Percentiles rank a stretch among this genome's conserved stretches.
Conservation (phyloP, 441 rosid genomes). For the Biscutella laevigata region DNA sequence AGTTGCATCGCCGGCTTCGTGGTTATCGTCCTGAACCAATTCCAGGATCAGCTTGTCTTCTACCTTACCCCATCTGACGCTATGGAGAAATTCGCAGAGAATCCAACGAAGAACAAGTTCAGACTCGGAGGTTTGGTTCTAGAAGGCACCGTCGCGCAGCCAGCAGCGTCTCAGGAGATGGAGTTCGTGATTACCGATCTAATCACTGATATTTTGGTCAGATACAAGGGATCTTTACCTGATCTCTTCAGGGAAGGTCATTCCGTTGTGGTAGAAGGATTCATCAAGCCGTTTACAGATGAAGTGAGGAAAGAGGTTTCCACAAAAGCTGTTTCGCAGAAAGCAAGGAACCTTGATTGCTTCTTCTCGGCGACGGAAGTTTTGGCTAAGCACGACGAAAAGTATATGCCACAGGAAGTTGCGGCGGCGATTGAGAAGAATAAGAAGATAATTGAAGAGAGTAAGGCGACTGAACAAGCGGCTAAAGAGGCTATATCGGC, state of each 20-base stretch:
- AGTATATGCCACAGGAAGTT: conserved; percentile 91
- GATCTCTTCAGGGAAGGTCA: conserved; percentile 94
- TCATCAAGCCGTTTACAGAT: conserved; percentile 58
- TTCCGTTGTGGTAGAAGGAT: conserved; percentile 88
- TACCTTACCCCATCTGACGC: conserved; percentile 86
- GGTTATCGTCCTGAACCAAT: conserved; percentile 74
- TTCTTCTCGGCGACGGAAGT: conserved; percentile 77
- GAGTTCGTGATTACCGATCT: conserved; percentile 87
- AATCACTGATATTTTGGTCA: conserved; percentile 66
- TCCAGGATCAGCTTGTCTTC: conserved; percentile 78
- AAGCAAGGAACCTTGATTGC: conserved; percentile 58
- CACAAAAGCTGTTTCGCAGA: conserved; percentile 42
- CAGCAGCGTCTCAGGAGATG: conserved; percentile 59
- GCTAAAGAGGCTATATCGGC: conserved; percentile 28
- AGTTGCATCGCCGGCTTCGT: conserved; percentile 83
- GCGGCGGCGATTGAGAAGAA: conserved; percentile 94
- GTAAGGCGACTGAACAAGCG: conserved; percentile 20
- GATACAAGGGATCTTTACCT: conserved; percentile 70
- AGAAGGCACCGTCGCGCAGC: conserved; percentile 80
- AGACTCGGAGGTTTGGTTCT: conserved; percentile 84
- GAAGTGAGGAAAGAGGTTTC: conserved; percentile 49
- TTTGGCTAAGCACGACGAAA: conserved; percentile 93
- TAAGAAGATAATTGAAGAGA: conserved; percentile 50
- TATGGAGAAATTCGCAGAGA: conserved; percentile 56
- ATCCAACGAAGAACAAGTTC: conserved; percentile 60